phyloP scores from a whole-genome alignment of 1,139 yeast species.

The Chernovozyma aurita region DNA sequence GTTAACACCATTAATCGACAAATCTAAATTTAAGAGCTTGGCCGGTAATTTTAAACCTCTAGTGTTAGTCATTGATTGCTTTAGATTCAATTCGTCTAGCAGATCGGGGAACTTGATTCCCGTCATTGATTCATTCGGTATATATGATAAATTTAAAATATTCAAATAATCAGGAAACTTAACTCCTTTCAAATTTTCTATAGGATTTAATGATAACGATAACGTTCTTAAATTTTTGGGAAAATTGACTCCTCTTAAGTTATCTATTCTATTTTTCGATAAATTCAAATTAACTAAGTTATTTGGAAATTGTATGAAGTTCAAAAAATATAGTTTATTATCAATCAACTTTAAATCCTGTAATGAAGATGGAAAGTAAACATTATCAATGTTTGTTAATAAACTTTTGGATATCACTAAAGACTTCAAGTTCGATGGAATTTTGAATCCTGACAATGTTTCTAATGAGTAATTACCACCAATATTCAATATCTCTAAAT shows the following conservation, averaged over 20 bases:
- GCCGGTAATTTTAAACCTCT: slow-evolving; percentile 42
- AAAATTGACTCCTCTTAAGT: slow-evolving; percentile 34
- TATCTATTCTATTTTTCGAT: slow-evolving; percentile 41
- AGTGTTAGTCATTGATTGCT: slow-evolving; percentile 45
- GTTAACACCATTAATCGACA: slow-evolving; percentile 42
- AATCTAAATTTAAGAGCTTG: slow-evolving; percentile 24
- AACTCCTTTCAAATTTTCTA: slow-evolving; percentile 40
- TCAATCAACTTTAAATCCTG: slow-evolving; percentile 32
- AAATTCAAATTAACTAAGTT: slow-evolving; percentile 29
- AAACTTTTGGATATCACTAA: slow-evolving; percentile 34
- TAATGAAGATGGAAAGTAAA: slow-evolving; percentile 30
- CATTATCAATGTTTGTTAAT: slow-evolving; percentile 33
- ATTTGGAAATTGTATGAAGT: slow-evolving; percentile 37
- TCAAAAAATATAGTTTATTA: slow-evolving; percentile 38
- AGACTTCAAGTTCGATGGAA: slow-evolving; percentile 31
- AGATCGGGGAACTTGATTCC: slow-evolving; percentile 45
- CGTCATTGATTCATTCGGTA: slow-evolving; percentile 47
- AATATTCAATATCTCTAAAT: slow-evolving; percentile 34
- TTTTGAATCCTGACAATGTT: slow-evolving; percentile 37
- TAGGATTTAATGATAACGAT: slow-evolving; percentile 37
- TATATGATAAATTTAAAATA: slow-evolving; percentile 37
- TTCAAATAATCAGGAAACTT: slow-evolving; percentile 37
- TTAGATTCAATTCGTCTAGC: slow-evolving; percentile 33
- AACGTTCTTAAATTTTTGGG: slow-evolving; percentile 30
- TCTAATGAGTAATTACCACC: slow-evolving; percentile 41